Base-by-base conservation (phyloP, 805 yeast species). In the Nakazawaea wyomingensis region DNA sequence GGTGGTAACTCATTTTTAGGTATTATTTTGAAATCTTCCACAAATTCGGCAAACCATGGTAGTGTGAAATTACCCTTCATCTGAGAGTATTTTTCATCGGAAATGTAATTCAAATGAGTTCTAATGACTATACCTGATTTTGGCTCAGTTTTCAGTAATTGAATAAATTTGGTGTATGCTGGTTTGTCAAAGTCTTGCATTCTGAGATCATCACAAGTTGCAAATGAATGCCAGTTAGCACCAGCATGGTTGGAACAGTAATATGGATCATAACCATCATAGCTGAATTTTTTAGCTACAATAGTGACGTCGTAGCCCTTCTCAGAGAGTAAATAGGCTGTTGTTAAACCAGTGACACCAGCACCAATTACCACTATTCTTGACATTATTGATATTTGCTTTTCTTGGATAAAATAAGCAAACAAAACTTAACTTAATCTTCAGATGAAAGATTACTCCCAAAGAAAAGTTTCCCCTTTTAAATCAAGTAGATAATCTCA, bases 231-330 rank as follows among this genome's bases (percentile, higher is more conserved):
- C 85, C 87, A 82, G 51, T 81, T 77, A 36, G 87, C 89, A 4
- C 88, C 88, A 0, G 87, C 88, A 55, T 68, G 75, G 3, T 87
- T 86, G 0, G 84, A 78, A 3, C 85, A 71, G 54, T 77, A 82
- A 19, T 42, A 42, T 2, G 45, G 45, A 17, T 41, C 44, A 19
- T 36, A 42, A 11, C 45, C 45, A 8, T 69, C 69, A 3, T 51
- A 47, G 11, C 59, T 59, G 32, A 70, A 63, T 39, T 71, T 69
- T 21, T 63, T 58, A 1, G 72, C 72, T 2, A 75, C 51, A 20
- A 75, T 59, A 2, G 71, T 61, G 5, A 74, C 72, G 18, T 60
- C 59, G 48, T 71, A 66, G 4, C 68, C 71, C 28, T 60, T 55
- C 41, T 64, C 55, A 0, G 71, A 51, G 4, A 77, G 61, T 19